Evolutionary conservation across 2,329 filamentous ascomycete species (phyloP).

Genomic region (Westerdykella sp.): DNA sequence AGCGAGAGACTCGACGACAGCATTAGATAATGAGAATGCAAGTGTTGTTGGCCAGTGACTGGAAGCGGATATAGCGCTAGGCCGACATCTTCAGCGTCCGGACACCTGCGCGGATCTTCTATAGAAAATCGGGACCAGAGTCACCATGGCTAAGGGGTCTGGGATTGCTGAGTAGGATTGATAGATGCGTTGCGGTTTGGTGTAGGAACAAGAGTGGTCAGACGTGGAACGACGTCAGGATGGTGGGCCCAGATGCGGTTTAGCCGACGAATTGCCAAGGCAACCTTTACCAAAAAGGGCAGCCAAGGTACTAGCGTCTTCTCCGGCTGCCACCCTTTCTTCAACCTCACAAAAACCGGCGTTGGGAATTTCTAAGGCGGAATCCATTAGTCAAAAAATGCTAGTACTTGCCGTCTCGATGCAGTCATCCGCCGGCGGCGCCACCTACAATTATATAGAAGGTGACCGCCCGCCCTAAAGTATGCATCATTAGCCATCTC

Average conservation of each 20-base stretch:
- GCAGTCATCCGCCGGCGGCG: background rate
- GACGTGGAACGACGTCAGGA: background rate
- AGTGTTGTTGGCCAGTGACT: slow-evolving; percentile 21
- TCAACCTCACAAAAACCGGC: background rate
- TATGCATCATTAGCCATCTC: background rate
- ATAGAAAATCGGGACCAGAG: too few species aligned
- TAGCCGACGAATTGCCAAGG: background rate
- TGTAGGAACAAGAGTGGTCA: background rate
- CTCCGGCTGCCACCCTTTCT: background rate
- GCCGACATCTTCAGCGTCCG: too few species aligned
- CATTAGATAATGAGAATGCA: slow-evolving; percentile 31
- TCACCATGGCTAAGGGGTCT: too few species aligned
- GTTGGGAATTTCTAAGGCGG: background rate
- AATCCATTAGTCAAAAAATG: background rate
- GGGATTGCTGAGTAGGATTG: background rate
- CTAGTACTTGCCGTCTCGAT: background rate
- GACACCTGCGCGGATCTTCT: too few species aligned
- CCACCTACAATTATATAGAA: background rate
- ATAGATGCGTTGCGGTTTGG: slow-evolving; percentile 8
- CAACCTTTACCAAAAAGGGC: background rate
- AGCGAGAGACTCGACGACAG: slow-evolving; percentile 22
- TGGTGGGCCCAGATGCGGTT: background rate
- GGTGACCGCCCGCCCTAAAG: background rate
- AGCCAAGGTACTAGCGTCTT: background rate
- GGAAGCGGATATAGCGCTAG: slow-evolving; percentile 6